phyloP scores from a whole-genome alignment of 2,329 filamentous ascomycete species.

The Aureobasidium sp. region DNA sequence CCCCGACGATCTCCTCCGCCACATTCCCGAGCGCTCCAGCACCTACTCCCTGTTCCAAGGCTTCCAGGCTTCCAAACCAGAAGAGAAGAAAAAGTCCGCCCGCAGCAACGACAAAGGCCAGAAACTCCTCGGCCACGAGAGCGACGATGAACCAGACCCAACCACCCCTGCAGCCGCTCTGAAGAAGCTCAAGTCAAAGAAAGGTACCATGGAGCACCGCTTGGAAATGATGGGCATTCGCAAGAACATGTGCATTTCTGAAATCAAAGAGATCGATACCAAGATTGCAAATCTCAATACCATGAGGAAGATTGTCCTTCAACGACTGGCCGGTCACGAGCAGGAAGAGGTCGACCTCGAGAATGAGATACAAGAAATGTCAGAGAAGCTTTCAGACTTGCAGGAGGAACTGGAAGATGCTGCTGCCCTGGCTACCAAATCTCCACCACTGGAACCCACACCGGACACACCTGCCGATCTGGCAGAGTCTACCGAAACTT shows the following conservation, averaged over 20 bases:
- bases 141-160: constrained; percentile 54
- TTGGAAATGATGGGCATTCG: constrained; percentile 86
- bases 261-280: constrained; percentile 93
- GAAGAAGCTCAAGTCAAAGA: constrained; percentile 70
- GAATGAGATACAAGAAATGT: constrained; percentile 63
- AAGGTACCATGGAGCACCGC: constrained; percentile 70
- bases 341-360: constrained; percentile 86
- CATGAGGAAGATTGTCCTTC: constrained; percentile 88
- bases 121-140: constrained; percentile 55
- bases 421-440: constrained; percentile 38
- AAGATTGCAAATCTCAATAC: constrained; percentile 89
- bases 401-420: constrained; percentile 52
- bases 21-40: constrained; percentile 81
- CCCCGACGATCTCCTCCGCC: constrained; percentile 79
- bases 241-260: constrained; percentile 95
- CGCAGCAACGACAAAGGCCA: constrained; percentile 67
- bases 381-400: constrained; percentile 57
- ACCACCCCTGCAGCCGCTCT: constrained; percentile 55
- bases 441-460: constrained; percentile 20
- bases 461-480: constrained; percentile 24
- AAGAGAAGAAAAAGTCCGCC: constrained; percentile 59
- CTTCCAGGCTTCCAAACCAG: constrained; percentile 84
- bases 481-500: constrained; percentile 51
- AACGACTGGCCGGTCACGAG: constrained; percentile 77
- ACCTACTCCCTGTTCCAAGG: constrained; percentile 93